Evolutionary conservation across 495 filamentous ascomycete genomes (phyloP).

Genomic region (Hypoxylon crocopeplum): DNA sequence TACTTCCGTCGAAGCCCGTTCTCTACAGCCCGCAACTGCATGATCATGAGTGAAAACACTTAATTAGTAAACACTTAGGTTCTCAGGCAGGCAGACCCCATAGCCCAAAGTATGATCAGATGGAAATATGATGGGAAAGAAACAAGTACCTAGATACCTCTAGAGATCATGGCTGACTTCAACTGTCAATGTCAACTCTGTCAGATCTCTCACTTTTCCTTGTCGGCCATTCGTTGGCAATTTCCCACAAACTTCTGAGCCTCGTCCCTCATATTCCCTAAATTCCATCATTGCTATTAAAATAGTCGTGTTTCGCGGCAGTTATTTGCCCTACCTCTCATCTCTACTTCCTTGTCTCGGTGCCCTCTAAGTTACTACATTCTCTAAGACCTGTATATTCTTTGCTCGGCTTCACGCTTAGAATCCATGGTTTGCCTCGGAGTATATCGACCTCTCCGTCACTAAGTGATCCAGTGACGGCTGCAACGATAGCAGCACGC

Average conservation of each 20-base stretch:
- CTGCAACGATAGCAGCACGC: neutral
- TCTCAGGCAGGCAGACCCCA: too few relatives aligned
- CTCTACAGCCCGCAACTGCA: too few relatives aligned
- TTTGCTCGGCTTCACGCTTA: neutral
- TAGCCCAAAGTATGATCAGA: too few relatives aligned
- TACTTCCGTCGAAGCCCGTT: too few relatives aligned
- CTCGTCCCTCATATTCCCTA: constrained; percentile 13
- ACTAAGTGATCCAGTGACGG: neutral
- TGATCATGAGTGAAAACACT: too few relatives aligned
- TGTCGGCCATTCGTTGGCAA: neutral
- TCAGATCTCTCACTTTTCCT: neutral
- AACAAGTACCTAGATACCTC: too few relatives aligned
- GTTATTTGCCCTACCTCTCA: constrained; percentile 2
- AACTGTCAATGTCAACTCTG: neutral
- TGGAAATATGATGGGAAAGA: neutral
- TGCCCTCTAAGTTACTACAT: neutral
- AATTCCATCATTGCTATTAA: constrained; percentile 6
- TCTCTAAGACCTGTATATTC: neutral
- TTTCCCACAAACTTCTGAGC: neutral
- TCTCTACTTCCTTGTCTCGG: constrained; percentile 1
- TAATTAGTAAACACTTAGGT: too few relatives aligned
- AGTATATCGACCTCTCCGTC: neutral
- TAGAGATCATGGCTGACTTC: too few relatives aligned
- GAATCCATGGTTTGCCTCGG: neutral
- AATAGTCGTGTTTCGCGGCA: constrained; percentile 14